Percentiles rank a stretch among this genome's conserved stretches.
Conservation (phyloP, 441 rosid species). For the Arabidopsis lyrata region DNA sequence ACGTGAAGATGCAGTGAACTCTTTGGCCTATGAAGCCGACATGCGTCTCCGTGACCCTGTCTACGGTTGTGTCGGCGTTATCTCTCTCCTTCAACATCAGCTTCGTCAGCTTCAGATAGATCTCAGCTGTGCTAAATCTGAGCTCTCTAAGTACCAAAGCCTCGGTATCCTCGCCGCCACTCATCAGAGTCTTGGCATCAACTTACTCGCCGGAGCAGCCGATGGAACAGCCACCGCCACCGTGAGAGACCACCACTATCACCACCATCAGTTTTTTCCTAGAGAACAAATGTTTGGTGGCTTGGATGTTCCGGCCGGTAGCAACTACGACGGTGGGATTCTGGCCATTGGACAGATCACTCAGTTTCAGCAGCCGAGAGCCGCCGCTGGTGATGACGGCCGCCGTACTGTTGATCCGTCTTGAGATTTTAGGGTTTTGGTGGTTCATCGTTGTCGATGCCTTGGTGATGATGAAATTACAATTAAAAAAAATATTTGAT, state of each 20-base stretch:
- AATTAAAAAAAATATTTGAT: constrained; percentile 1
- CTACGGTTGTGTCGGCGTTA: constrained; percentile 86
- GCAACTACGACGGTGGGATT: constrained; percentile 62
- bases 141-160: constrained; percentile 89
- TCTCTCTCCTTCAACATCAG: constrained; percentile 78
- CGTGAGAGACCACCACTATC: constrained; percentile 54
- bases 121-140: constrained; percentile 87
- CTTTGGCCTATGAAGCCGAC: constrained; percentile 87
- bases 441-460: constrained; percentile 26
- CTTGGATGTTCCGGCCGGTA: constrained; percentile 54
- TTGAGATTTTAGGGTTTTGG: constrained; percentile 52
- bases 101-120: constrained; percentile 78
- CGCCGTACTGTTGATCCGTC: constrained; percentile 82
- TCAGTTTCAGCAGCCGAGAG: constrained; percentile 77
- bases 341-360: constrained; percentile 79
- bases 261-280: constrained; percentile 79
- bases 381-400: constrained; percentile 80
- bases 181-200: constrained; percentile 62
- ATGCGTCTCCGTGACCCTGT: constrained; percentile 90
- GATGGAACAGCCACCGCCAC: constrained; percentile 30
- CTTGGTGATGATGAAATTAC: constrained; percentile 29
- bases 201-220: constrained; percentile 52
- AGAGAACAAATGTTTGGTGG: constrained; percentile 72
- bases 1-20: constrained; percentile 91
- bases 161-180: constrained; percentile 75